Evolutionary conservation across 148 eudicot species (phyloP), one percentile per base, ranked within the genome.

Genomic region (Polygonum aviculare): DNA sequence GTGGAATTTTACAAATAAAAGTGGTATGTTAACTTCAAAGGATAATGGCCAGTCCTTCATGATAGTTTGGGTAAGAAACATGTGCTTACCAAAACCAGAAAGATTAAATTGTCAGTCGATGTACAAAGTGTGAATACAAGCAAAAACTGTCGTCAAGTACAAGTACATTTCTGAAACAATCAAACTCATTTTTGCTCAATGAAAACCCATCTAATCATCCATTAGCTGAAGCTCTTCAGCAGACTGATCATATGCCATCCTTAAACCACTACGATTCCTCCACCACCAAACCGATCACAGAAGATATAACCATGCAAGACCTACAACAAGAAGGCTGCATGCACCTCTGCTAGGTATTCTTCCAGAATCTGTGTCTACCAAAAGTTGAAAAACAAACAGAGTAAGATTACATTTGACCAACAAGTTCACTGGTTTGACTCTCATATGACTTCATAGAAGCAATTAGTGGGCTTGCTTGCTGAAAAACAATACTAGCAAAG

Each of bases 261-360:
- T 75, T 91, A 93, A 89, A 59, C 79, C 86, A 59, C 74, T 79
- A 26, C 75, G 72, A 72, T 85, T 73, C 2, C 70, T 80, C 92
- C 4, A 86, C 73, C 26, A 87, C 72, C 22, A 77, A 39, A 12
- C 86, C 83, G 19, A 87, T 80, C 3, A 83, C 55, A 15, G 81
- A 88, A 12, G 86, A 73, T 38, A 87, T 69, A 1, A 86, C 55
- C 91, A 50, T 54, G 78, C 40, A 82, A 67, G 71, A 72, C 83
- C 81, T 91, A 87, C 80, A 87, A 87, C 80, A 87, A 89, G 88
- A 91, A 91, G 16, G 86, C 83, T 38, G 89, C 84, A 2, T 82
- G 80, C 12, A 89, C 54, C 72, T 91, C 93, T 47, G 90, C 82
- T 8, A 91, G 92, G 73, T 86, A 91, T 50, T 87, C 91, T 74